Evolutionary conservation across 805 yeast species (phyloP).

Genomic region (Sungouiella blattae): DNA sequence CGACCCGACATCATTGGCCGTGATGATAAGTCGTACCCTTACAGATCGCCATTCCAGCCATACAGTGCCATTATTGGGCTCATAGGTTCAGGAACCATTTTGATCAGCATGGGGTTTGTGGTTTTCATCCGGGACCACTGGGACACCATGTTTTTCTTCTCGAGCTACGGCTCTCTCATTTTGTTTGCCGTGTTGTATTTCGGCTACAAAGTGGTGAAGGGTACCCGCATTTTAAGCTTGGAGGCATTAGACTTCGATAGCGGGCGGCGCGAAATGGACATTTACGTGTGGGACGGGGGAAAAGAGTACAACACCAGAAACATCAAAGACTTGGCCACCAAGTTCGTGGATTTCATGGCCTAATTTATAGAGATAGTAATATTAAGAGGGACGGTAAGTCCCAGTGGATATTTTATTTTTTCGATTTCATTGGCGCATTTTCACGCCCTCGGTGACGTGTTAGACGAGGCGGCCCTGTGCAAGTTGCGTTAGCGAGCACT

Average conservation of each 20-base stretch:
- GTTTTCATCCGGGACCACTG: constrained; percentile 57
- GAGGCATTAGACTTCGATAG: constrained; percentile 79
- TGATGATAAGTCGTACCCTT: constrained; percentile 63
- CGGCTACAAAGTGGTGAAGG: constrained; percentile 55
- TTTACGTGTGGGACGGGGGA: constrained; percentile 79
- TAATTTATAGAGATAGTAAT: too few relatives aligned
- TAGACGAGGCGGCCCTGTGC: too few relatives aligned
- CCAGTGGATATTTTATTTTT: too few relatives aligned
- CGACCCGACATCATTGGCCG: constrained; percentile 65
- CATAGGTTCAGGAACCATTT: constrained; percentile 47
- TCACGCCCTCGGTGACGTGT: too few relatives aligned
- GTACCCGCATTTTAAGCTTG: constrained; percentile 62
- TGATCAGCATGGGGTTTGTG: constrained; percentile 58
- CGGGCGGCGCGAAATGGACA: constrained; percentile 80
- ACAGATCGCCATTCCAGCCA: constrained; percentile 68
- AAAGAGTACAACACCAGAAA: constrained; percentile 34
- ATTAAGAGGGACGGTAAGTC: too few relatives aligned
- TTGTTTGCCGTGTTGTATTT: constrained; percentile 49
- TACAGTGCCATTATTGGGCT: constrained; percentile 62
- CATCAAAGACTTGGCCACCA: constrained; percentile 30
- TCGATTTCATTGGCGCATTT: too few relatives aligned
- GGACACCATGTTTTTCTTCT: constrained; percentile 59
- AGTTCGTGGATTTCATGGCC: constrained; percentile 33
- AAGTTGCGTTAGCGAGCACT: too few relatives aligned
- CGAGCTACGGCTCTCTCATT: constrained; percentile 61